These are phyloP conservation scores for Periconia digitata DNA, from an alignment of 2,329 filamentous ascomycete species.

Conservation along the genomic window DNA sequence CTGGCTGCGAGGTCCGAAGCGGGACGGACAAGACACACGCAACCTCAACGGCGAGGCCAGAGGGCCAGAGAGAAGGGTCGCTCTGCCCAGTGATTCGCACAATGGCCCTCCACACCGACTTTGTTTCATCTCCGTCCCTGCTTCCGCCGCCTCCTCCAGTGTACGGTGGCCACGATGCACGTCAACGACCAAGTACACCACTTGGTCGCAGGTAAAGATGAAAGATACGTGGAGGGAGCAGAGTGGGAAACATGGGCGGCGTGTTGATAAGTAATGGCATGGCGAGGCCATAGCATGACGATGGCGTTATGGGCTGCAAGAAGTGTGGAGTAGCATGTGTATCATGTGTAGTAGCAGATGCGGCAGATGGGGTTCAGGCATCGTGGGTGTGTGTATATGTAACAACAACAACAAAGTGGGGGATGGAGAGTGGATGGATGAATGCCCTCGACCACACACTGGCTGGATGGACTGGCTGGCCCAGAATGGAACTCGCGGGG, in stretches of 20 bases:
- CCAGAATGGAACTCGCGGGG: conserved; percentile 20
- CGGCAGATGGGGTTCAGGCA: neutral
- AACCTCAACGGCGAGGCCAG: conserved; percentile 5
- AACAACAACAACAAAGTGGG: too few species aligned
- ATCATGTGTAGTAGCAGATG: neutral
- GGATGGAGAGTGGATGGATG: too few species aligned
- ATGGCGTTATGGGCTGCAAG: too few species aligned
- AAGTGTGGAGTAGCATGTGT: conserved; percentile 28
- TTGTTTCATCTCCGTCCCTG: conserved; percentile 31
- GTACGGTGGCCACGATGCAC: conserved; percentile 24
- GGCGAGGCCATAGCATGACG: conserved; percentile 16
- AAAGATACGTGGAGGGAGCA: neutral
- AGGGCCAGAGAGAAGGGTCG: too few species aligned
- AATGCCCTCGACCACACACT: too few species aligned
- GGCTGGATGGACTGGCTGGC: too few species aligned
- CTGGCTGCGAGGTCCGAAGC: conserved; percentile 18
- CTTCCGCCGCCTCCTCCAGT: conserved; percentile 15
- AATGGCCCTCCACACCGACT: conserved; percentile 29
- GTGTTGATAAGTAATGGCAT: neutral
- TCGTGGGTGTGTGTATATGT: neutral
- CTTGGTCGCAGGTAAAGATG: neutral
- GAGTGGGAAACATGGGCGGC: neutral
- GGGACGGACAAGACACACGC: conserved; percentile 30
- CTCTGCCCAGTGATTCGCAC: conserved; percentile 14
- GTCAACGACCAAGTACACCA: too few species aligned